Evolutionary conservation across 192 early-diverging fungal genomes (phyloP).

Genomic region (Podila horticola): DNA sequence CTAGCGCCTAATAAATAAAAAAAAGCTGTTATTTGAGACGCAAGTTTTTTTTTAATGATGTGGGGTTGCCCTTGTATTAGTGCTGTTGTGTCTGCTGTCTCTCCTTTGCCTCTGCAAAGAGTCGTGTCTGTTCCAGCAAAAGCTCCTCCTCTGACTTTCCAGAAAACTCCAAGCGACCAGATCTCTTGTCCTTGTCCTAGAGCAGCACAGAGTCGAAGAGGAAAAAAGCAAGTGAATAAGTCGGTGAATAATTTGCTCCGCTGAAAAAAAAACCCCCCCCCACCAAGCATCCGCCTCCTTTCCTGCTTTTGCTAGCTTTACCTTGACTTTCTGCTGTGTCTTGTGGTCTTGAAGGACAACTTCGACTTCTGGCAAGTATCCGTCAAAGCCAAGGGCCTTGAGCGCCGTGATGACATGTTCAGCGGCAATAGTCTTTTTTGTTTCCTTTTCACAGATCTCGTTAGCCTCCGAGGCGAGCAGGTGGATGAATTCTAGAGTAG

Average conservation of each 20-base stretch:
- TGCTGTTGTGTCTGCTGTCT: conserved; percentile 69
- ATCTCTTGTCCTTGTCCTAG: conserved; percentile 86
- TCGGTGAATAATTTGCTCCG: background rate
- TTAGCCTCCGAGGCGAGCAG: conserved; percentile 94
- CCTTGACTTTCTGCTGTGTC: conserved; percentile 78
- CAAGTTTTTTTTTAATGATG: background rate
- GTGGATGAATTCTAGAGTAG: conserved; percentile 89
- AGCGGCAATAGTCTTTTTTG: conserved; percentile 96
- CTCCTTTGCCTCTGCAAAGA: conserved; percentile 90
- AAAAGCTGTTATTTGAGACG: background rate
- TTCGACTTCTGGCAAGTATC: conserved; percentile 88
- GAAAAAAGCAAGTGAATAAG: conserved; percentile 7
- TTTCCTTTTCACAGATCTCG: conserved; percentile 95
- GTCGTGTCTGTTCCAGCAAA: conserved; percentile 80
- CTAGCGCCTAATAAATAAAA: background rate
- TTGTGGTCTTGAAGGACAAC: conserved; percentile 92
- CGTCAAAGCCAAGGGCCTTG: conserved; percentile 91
- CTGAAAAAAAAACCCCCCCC: no score
- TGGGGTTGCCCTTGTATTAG: background rate
- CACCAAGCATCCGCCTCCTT: background rate
- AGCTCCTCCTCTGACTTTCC: conserved; percentile 90
- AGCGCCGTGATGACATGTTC: conserved; percentile 94
- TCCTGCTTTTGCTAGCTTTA: background rate
- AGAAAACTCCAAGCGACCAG: conserved; percentile 79
- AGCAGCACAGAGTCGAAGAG: background rate